A percentile compares a stretch with the other conserved stretches of the same genome.
These are phyloP conservation scores for Leishmania martiniquensis DNA, from an alignment of 208 protist species.

Conservation along the genomic window DNA sequence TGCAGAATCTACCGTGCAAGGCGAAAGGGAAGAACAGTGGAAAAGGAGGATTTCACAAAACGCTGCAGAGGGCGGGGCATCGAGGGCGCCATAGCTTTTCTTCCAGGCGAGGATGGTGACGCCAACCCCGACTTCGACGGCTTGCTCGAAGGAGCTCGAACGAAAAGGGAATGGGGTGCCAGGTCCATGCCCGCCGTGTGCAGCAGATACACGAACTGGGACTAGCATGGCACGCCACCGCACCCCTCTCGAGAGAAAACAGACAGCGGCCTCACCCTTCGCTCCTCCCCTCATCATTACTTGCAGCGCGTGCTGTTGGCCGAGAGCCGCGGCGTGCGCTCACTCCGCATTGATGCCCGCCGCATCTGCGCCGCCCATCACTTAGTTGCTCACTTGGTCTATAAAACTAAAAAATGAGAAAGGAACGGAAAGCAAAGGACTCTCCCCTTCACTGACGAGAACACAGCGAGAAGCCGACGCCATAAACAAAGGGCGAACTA, in stretches of 20 bases:
- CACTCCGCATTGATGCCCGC: background rate
- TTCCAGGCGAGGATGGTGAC: background rate
- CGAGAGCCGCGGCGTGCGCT: background rate
- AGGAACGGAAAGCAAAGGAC: background rate
- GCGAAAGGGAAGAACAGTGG: background rate
- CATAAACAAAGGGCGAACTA: slow-evolving; percentile 4
- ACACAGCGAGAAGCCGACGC: background rate
- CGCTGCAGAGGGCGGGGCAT: background rate
- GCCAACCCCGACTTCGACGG: background rate
- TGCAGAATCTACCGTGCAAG: background rate
- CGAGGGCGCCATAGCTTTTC: background rate
- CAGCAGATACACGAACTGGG: background rate
- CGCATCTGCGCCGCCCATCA: background rate
- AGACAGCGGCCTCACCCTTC: background rate
- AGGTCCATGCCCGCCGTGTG: background rate
- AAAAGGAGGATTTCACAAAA: background rate
- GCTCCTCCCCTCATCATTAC: background rate
- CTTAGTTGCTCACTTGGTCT: background rate
- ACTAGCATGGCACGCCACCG: background rate
- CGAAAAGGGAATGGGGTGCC: background rate
- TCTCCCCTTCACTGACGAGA: background rate
- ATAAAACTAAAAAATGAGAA: background rate
- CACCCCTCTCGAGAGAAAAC: background rate
- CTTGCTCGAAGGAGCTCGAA: background rate
- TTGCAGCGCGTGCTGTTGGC: background rate